phyloP scores from a whole-genome alignment of 2,329 filamentous ascomycete species.

The Sordariomycetes sp. region DNA sequence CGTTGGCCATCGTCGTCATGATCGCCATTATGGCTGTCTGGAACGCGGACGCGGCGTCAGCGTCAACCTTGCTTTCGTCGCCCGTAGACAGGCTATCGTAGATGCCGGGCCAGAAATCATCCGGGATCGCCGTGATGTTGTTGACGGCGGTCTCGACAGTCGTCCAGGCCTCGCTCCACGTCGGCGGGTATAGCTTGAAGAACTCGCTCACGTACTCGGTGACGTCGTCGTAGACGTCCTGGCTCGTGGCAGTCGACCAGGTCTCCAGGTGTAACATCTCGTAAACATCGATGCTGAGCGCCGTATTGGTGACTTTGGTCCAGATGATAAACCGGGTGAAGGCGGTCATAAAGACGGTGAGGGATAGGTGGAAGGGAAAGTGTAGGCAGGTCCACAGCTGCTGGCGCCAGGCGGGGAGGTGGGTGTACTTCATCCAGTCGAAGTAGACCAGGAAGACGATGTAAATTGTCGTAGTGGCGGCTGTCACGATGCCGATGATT shows the following conservation, averaged over 20 bases:
- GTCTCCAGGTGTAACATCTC: slow-evolving; percentile 5
- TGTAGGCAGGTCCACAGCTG: slow-evolving; percentile 49
- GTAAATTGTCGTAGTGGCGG: slow-evolving; percentile 31
- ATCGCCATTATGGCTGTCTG: slow-evolving; percentile 8
- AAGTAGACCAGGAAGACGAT: slow-evolving; percentile 40
- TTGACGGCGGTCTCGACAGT: slow-evolving; percentile 13
- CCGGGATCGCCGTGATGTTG: slow-evolving; percentile 16
- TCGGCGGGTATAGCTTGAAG: slow-evolving; percentile 1
- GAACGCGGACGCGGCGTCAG: slow-evolving; percentile 4
- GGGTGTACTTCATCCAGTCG: slow-evolving; percentile 56
- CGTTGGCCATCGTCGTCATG: slow-evolving; percentile 19
- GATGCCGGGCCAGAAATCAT: slow-evolving; percentile 15
- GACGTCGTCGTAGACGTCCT: slow-evolving; percentile 9
- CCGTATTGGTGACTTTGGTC: slow-evolving; percentile 26
- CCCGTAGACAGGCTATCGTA: slow-evolving; percentile 1
- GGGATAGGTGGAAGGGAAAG: slow-evolving; percentile 53
- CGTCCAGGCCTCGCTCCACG: slow-evolving; percentile 3
- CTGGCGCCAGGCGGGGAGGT: slow-evolving; percentile 47
- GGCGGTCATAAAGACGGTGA: slow-evolving; percentile 56
- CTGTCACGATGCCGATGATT: slow-evolving; percentile 29
- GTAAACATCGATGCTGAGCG: slow-evolving; percentile 10
- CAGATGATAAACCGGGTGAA: slow-evolving; percentile 46
- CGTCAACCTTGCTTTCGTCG: background rate
- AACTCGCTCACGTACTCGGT: too few species aligned
- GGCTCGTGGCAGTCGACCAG: slow-evolving; percentile 12